Conservation (phyloP, 805 yeast genomes). For the Hanseniaspora pseudoguilliermondii region DNA sequence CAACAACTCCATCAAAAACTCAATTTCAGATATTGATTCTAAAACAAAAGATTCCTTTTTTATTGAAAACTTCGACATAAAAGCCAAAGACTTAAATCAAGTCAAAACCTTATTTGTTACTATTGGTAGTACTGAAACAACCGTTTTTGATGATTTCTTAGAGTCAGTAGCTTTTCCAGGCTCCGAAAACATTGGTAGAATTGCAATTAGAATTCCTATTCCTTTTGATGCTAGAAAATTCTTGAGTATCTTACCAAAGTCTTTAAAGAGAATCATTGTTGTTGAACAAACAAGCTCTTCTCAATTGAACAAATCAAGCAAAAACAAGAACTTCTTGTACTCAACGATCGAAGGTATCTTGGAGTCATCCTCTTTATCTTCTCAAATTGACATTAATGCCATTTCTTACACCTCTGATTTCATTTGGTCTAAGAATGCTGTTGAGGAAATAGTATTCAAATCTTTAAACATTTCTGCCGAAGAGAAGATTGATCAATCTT, state of each 20-base stretch:
- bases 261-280: slow-evolving; percentile 51
- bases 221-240: slow-evolving; percentile 64
- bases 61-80: slow-evolving; percentile 10
- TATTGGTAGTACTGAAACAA: slow-evolving; percentile 61
- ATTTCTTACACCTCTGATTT: slow-evolving; percentile 40
- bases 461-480: slow-evolving; percentile 24
- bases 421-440: slow-evolving; percentile 45
- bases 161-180: slow-evolving; percentile 23
- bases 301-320: not conserved
- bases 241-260: slow-evolving; percentile 41
- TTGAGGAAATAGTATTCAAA: slow-evolving; percentile 36
- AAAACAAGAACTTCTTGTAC: slow-evolving; percentile 13
- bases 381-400: slow-evolving; percentile 35
- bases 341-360: slow-evolving; percentile 14
- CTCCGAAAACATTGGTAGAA: slow-evolving; percentile 41
- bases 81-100: slow-evolving; percentile 34
- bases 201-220: slow-evolving; percentile 62
- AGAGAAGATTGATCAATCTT: slow-evolving; percentile 15
- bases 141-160: slow-evolving; percentile 34
- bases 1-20: slow-evolving; percentile 1
- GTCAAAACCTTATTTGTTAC: slow-evolving; percentile 69
- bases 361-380: slow-evolving; percentile 21
- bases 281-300: slow-evolving; percentile 39
- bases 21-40: not conserved
- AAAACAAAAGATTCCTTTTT: not conserved